phyloP scores from a whole-genome alignment of 306 rosid species.

The Cucumis cinereus region DNA sequence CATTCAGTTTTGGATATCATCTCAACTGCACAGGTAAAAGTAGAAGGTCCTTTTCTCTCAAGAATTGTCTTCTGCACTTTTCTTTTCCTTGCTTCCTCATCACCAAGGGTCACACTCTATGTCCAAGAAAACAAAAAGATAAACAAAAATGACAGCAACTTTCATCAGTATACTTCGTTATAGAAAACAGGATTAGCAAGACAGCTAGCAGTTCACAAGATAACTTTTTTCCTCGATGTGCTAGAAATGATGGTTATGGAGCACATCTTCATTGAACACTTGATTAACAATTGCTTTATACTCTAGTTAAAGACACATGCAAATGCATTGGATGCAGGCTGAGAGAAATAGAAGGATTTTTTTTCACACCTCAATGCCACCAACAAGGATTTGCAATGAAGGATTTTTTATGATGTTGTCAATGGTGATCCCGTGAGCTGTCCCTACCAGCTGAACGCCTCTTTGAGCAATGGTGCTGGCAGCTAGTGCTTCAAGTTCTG shows the following conservation, averaged over 20 bases:
- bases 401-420: conserved; percentile 85
- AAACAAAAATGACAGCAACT: neutral
- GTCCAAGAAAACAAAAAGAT: neutral
- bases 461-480: conserved; percentile 99
- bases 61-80: conserved; percentile 99
- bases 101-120: conserved; percentile 98
- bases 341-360: conserved; percentile 11
- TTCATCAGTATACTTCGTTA: neutral
- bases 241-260: neutral
- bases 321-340: neutral
- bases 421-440: conserved; percentile 92
- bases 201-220: neutral
- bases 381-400: conserved; percentile 85
- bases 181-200: neutral
- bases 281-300: neutral
- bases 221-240: neutral
- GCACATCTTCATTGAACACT: neutral
- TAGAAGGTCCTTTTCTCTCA: conserved; percentile 89
- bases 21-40: conserved; percentile 97
- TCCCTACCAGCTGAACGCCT: conserved; percentile 97
- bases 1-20: conserved; percentile 86
- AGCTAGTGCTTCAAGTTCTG: conserved; percentile 97
- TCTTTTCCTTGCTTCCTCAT: conserved; percentile 92
- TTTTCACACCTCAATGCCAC: conserved; percentile 79
- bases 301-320: neutral